Evolutionary conservation across 108 stramenopile species (phyloP), one percentile per base, ranked within the genome.

Genomic region (Nitzschia sp.): DNA sequence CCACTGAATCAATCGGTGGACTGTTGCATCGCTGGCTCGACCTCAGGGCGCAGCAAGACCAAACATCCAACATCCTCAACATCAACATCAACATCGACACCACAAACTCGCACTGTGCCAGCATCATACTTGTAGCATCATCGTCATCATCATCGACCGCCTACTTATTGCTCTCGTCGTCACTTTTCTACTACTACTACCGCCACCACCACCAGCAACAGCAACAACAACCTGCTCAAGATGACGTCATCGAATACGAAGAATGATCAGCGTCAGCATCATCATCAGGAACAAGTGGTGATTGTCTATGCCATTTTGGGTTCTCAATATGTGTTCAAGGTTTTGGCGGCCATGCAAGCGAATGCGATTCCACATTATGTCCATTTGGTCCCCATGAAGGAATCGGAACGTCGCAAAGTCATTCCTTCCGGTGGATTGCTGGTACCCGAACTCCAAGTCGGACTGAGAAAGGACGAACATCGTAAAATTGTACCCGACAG

Each of bases 301-400:
- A 31, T 63, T 29, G 47, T 63, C 15, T 63, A 63, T 19, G 63
- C 63, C 45, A 29, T 63, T 5, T 2, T 22, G 2, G 63, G 63
- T 13, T 41, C 35, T 29, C 63, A 63, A 63, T 63, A 41, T 19
- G 63, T 63, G 45, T 63, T 63, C 28, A 63, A 63, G 28, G 63
- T 47, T 4, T 30, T 63, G 63, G 63, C 63, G 23, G 45, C 63
- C 2, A 2, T 63, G 5, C 63, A 63, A 48, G 15, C 23, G 9
- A 16, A 19, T 8, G 15, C 46, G 11, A 28, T 63, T 46, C 16
- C 9, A 2, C 63, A 63, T 30, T 63, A 47, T 47, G 63, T 63
- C 3, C 34, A 35, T 26, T 27, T 26, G 2, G 63, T 63, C 15
- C 63, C 63, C 3, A 4, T 63, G 6, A 25, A 17, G 3, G 63